phyloP scores from a whole-genome alignment of 345 rosid species.

The Eucalyptus globulus region DNA sequence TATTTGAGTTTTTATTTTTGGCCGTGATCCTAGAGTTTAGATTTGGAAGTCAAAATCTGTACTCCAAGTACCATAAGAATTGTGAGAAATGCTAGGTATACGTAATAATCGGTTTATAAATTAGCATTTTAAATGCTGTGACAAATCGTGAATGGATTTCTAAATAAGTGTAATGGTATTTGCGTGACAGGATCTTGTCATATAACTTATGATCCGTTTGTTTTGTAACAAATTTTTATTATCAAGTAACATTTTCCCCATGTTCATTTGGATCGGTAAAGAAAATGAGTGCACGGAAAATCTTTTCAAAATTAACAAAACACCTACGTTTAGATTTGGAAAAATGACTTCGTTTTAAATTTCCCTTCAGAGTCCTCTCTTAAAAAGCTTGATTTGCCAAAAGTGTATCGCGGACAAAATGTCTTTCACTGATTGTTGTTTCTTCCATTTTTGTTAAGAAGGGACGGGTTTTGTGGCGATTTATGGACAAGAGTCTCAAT shows the following conservation, averaged over 20 bases:
- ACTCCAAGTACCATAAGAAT: background rate
- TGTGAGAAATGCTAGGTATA: background rate
- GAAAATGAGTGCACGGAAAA: background rate
- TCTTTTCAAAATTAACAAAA: background rate
- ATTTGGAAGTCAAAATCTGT: background rate
- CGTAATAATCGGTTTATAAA: background rate
- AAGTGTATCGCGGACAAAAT: too few species aligned
- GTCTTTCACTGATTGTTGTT: too few species aligned
- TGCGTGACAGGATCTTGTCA: background rate
- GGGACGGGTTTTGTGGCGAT: too few species aligned
- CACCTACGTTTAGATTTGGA: background rate
- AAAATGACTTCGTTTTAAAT: background rate
- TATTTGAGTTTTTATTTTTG: background rate
- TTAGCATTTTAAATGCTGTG: background rate
- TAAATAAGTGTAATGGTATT: background rate
- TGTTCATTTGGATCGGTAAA: background rate
- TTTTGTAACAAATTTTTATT: background rate
- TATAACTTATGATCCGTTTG: background rate
- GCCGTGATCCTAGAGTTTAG: background rate
- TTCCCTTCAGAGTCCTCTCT: background rate
- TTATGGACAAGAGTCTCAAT: too few species aligned
- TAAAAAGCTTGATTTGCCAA: background rate
- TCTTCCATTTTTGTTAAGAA: too few species aligned
- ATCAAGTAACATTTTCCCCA: background rate
- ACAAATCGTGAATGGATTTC: background rate